A percentile compares a stretch with the other conserved stretches of the same genome.
phyloP scores from a whole-genome alignment of 1,284 basidiomycete genomes.

The Cerioporus squamosus region DNA sequence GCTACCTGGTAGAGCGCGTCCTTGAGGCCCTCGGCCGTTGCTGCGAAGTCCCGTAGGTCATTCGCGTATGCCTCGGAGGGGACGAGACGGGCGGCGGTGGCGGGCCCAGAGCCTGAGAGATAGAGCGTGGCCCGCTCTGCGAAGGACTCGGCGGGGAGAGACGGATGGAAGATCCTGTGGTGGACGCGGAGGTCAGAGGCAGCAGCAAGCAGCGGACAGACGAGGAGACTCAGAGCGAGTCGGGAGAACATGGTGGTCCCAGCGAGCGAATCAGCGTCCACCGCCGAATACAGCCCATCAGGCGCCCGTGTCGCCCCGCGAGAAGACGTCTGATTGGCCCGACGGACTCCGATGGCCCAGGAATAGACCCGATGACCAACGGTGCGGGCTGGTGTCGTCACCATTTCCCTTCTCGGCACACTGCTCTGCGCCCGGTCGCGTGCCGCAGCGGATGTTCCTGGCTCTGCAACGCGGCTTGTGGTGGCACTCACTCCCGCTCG shows the following conservation, averaged over 20 bases:
- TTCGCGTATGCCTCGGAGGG: conserved; percentile 46
- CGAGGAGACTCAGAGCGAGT: conserved; percentile 22
- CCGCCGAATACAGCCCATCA: neutral
- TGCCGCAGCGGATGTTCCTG: conserved; percentile 3
- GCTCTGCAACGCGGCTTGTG: neutral
- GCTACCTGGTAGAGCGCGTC: conserved; percentile 76
- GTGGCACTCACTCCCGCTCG: conserved; percentile 2
- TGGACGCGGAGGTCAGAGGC: conserved; percentile 34
- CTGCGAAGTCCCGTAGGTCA: conserved; percentile 24
- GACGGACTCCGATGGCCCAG: neutral
- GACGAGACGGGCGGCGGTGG: conserved; percentile 27
- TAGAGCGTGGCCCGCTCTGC: conserved; percentile 38
- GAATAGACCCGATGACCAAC: conserved; percentile 1
- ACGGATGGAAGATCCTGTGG: conserved; percentile 47
- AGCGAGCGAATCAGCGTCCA: conserved; percentile 19
- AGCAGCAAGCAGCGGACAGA: conserved; percentile 19
- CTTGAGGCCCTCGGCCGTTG: conserved; percentile 20
- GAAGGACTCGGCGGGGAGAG: conserved; percentile 37
- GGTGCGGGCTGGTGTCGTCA: conserved; percentile 13
- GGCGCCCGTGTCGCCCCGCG: conserved; percentile 6
- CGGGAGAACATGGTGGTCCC: conserved; percentile 25
- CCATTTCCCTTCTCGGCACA: neutral
- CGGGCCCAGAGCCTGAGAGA: conserved; percentile 33
- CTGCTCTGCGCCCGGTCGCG: conserved; percentile 7
- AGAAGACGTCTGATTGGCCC: conserved; percentile 15